Evolutionary conservation across 371 early-diverging fungal species (phyloP), one percentile per base, ranked within the genome.

Genomic region (Rhizopus arrhizus): DNA sequence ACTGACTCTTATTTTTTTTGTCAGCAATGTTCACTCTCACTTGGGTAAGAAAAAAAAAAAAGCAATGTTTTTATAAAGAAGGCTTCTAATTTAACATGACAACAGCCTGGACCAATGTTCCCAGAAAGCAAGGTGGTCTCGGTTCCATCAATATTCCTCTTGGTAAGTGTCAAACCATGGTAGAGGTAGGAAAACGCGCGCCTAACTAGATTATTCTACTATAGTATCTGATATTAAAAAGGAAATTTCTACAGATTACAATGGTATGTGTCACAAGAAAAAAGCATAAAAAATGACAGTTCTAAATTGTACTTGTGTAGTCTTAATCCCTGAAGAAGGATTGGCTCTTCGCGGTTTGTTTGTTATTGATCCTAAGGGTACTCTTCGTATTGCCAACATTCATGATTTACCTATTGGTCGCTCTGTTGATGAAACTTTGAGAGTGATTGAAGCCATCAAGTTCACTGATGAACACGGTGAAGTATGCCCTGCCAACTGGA

Each of bases 401-500:
- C 72, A 89, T 62, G 91, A 96, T 68, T 78, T 94, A 63, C 91
- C 89, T 50, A 89, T 99, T 64, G 99, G 99, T 58, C 88, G 99
- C 69, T 90, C 89, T 33, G 94, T 97, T 51, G 92, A 95, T 69
- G 99, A 99, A 79, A 86, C 92, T 34, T 71, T 99, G 53, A 91
- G 99, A 70, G 81, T 98, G 13, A 78, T 99, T 57, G 90, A 98
- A 82, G 99, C 99, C 28, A 82, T 98, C 70, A 89, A 95, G 77
- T 97, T 95, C 82, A 85, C 88, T 62, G 96, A 96, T 63, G 83
- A 91, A 72, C 82, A 93, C 73, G 97, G 97, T 56, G 91, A 81
- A 49, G 80, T 76, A 10, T 70, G 70, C 40, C 70, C 70, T 53
- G 93, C 89, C 53, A 89, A 89, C 84, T 96, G 96, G 95, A 75